A percentile compares a stretch with the other conserved stretches of the same genome.
Conservation (phyloP, 129 eudicot species). For the Glebionis coronaria region DNA sequence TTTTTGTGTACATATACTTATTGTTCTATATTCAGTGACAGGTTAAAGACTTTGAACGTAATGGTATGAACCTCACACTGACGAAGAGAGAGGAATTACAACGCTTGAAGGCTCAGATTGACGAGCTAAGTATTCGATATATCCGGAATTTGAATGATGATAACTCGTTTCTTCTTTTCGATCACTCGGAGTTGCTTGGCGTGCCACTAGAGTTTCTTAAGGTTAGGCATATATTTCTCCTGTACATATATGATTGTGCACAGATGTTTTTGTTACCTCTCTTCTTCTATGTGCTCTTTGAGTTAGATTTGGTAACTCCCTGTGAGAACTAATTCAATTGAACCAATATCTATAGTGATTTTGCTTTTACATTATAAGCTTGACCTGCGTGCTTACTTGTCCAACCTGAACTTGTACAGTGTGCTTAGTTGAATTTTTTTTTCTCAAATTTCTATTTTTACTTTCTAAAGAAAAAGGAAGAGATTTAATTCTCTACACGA, state of each 20-base stretch:
- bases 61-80: conserved; percentile 74
- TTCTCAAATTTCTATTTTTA: too few relatives aligned
- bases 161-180: conserved; percentile 51
- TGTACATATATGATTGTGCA: conserved; percentile 7
- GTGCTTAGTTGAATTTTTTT: too few relatives aligned
- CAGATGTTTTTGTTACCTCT: conserved; percentile 14
- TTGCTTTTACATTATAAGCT: too few relatives aligned
- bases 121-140: conserved; percentile 69
- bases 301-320: neutral
- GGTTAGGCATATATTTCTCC: conserved; percentile 32
- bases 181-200: conserved; percentile 71
- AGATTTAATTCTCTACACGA: too few relatives aligned
- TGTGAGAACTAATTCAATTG: too few relatives aligned
- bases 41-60: conserved; percentile 89
- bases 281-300: conserved; percentile 1
- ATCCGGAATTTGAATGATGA: conserved; percentile 70
- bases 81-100: conserved; percentile 82
- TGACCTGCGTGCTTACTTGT: too few relatives aligned
- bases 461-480: too few relatives aligned
- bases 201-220: conserved; percentile 69
- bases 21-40: conserved; percentile 78
- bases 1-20: conserved; percentile 38
- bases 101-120: conserved; percentile 63
- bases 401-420: too few relatives aligned
- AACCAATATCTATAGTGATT: too few relatives aligned